Conservation (phyloP, 495 filamentous ascomycete genomes). For the Aspergillus ostianus region DNA sequence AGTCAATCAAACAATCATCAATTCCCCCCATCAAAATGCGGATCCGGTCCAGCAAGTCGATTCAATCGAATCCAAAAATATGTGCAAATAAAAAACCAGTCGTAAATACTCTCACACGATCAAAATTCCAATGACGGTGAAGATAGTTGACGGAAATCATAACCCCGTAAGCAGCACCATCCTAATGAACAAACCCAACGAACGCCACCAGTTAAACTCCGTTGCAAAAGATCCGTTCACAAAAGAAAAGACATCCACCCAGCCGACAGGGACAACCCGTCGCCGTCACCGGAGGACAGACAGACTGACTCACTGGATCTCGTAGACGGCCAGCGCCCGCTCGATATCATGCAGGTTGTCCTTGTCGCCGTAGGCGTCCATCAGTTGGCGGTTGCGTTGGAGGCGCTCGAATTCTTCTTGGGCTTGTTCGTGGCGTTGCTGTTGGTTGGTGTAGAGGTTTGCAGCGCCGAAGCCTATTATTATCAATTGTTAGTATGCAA, state of each 20-base stretch:
- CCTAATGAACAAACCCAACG: not conserved
- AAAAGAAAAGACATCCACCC: not conserved
- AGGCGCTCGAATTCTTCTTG: slow-evolving; percentile 22
- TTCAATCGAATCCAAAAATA: too few species aligned
- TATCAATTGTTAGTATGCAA: not conserved
- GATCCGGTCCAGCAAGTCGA: too few species aligned
- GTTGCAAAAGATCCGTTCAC: not conserved
- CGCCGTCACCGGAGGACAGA: not conserved
- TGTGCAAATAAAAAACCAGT: too few species aligned
- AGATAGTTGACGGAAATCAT: not conserved
- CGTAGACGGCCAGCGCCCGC: slow-evolving; percentile 55
- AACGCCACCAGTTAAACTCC: not conserved
- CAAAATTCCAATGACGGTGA: too few species aligned
- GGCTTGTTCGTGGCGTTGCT: not conserved
- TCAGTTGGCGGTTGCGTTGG: slow-evolving; percentile 33
- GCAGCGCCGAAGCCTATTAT: slow-evolving; percentile 32
- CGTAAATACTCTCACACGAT: too few species aligned
- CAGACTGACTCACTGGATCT: slow-evolving; percentile 16
- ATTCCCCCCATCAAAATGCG: not conserved
- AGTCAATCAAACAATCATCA: too few species aligned
- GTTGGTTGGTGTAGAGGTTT: slow-evolving; percentile 26
- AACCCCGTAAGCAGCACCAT: not conserved
- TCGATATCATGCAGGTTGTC: slow-evolving; percentile 55
- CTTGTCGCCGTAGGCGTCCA: slow-evolving; percentile 62
- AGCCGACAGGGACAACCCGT: not conserved